Percentiles rank a stretch among this genome's conserved stretches.
Evolutionary conservation across 164 flowering plant species (phyloP).

Genomic region (Saururus chinensis): DNA sequence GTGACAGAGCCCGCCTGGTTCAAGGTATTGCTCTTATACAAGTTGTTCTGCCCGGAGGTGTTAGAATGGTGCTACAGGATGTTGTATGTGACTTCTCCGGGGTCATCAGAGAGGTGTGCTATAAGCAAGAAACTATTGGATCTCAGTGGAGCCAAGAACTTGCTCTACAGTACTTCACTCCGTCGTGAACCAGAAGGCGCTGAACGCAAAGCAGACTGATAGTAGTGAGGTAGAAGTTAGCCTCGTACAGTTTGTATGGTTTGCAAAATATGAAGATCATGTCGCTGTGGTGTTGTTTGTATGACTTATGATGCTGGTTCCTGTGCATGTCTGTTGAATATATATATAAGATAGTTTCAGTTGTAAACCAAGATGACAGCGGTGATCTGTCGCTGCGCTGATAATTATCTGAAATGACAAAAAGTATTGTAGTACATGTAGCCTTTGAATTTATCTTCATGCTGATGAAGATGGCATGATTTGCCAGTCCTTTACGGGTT

Average conservation of each 20-base stretch:
- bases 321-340: too few species aligned
- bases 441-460: too few species aligned
- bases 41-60: conserved; percentile 28
- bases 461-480: too few species aligned
- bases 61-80: conserved; percentile 25
- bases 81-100: conserved; percentile 8
- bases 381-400: too few species aligned
- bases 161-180: conserved; percentile 1
- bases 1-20: conserved; percentile 36
- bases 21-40: conserved; percentile 8
- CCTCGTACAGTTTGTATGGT: background rate
- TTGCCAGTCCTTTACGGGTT: too few species aligned
- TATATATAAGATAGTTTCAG: too few species aligned
- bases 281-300: too few species aligned
- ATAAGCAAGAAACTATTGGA: conserved; percentile 21
- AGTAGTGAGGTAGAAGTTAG: background rate
- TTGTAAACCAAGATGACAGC: too few species aligned
- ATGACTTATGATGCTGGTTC: too few species aligned
- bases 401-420: too few species aligned
- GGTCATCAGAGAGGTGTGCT: conserved; percentile 8
- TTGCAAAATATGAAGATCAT: too few species aligned
- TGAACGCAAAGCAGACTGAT: background rate
- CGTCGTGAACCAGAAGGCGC: background rate
- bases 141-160: conserved; percentile 9
- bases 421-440: too few species aligned